Evolutionary conservation across 2,329 filamentous ascomycete genomes (phyloP), one percentile per base, ranked within the genome.

Genomic region (Aspergillus ustus): DNA sequence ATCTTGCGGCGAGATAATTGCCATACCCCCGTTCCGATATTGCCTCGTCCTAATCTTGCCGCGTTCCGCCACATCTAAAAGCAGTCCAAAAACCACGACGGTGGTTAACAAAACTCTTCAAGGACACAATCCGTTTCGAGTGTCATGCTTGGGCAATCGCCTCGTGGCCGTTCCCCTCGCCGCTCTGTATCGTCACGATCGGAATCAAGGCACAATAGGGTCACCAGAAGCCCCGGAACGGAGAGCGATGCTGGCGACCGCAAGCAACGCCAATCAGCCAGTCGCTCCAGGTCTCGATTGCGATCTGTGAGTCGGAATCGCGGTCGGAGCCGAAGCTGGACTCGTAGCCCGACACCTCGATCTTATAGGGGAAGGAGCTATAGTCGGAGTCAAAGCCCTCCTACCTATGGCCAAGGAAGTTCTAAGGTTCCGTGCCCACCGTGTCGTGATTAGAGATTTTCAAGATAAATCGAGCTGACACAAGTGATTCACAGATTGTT

Each of bases 401-500:
- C 63, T 15, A 52, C 53, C 25, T 67, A 59, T 29, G 62, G 65
- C 20, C 69, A 72, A 34, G 66, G 66, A 62, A 80, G 78, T 61
- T 77, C 77, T 46, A 78, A 78, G 69, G 76, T 77, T 57, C 52
- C 62, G 28, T 11, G 49, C 48, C 37, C 29, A 28, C 20, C 13
- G n/a, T 25, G 7, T 43, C 29, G 9, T 28, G 11, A 17, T 8
- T 2, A 2, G 20, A 19, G 29, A 17, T 13, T 13, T 51, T 3
- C 25, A 25, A 4, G 25, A 25, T 25, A 25, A 25, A 5, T 52
- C 13, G 15, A 37, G 20, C 60, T 59, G 5, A 57, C 45, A 31
- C 7, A 3, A 25, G 28, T 9, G 17, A 20, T 34, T 3, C 5
- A 29, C 50, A 97, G 91, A 93, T 99, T 74, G 92, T 99, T 19